A percentile compares a stretch with the other conserved stretches of the same genome.
Evolutionary conservation across 805 yeast species (phyloP).

Genomic region (Danielia oregonensis): DNA sequence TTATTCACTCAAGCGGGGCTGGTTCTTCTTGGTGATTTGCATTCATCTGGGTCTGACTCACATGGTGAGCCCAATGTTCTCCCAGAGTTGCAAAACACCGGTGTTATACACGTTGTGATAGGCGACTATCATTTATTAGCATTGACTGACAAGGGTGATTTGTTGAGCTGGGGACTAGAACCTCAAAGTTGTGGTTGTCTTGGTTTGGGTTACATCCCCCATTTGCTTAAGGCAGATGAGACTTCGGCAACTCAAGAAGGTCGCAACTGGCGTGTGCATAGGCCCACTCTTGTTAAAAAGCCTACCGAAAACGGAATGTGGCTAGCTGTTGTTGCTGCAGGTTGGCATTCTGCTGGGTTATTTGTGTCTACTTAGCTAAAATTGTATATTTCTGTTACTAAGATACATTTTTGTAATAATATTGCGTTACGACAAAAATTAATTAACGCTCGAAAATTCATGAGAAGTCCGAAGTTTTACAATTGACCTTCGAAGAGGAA

Average conservation of each 20-base stretch:
- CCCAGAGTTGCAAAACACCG: constrained; percentile 42
- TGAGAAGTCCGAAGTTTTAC: too few species aligned
- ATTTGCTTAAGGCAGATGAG: constrained; percentile 6
- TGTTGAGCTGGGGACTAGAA: constrained; percentile 69
- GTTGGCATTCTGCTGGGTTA: constrained; percentile 78
- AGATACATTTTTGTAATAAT: too few species aligned
- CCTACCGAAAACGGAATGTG: constrained; percentile 34
- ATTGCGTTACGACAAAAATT: too few species aligned
- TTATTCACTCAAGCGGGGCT: constrained; percentile 51
- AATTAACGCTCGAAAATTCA: too few species aligned
- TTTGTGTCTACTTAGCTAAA: constrained; percentile 10
- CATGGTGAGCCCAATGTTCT: constrained; percentile 13
- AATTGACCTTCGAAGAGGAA: too few species aligned
- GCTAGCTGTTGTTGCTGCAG: constrained; percentile 65
- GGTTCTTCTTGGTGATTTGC: constrained; percentile 38
- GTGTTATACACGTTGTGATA: constrained; percentile 53
- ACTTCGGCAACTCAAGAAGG: constrained; percentile 9
- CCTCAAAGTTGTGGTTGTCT: constrained; percentile 61
- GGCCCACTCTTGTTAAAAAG: constrained; percentile 32
- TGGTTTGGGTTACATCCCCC: constrained; percentile 46
- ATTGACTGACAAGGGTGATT: constrained; percentile 51
- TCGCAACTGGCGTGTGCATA: constrained; percentile 17
- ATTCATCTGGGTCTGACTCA: constrained; percentile 8
- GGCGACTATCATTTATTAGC: constrained; percentile 76
- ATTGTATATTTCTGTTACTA: not conserved